These are phyloP conservation scores for Loxodes magnus DNA, from an alignment of 73 alveolate species.

Conservation along the genomic window DNA sequence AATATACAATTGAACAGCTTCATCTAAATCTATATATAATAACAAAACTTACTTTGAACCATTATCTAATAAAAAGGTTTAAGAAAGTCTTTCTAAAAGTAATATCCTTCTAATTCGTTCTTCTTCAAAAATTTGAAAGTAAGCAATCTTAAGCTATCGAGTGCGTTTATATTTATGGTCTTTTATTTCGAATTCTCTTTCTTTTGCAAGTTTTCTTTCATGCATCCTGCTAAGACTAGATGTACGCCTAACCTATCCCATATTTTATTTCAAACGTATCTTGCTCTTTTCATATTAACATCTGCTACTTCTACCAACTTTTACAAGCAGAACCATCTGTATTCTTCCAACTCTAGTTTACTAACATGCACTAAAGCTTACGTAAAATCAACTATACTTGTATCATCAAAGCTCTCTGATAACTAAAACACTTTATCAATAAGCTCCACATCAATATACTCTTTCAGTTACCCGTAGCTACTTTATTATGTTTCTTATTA, in stretches of 20 bases:
- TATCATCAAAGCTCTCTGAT: constrained; percentile 38
- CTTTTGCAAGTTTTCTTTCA: constrained; percentile 22
- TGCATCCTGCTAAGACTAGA: constrained; percentile 42
- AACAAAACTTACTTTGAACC: constrained; percentile 19
- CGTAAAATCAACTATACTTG: constrained; percentile 54
- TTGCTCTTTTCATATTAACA: constrained; percentile 61
- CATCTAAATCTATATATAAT: too few species aligned
- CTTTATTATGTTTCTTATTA: too few species aligned
- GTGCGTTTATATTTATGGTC: constrained; percentile 29
- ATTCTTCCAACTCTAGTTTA: constrained; percentile 50
- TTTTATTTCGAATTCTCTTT: too few species aligned
- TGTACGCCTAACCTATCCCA: constrained; percentile 60
- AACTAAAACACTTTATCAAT: constrained; percentile 43
- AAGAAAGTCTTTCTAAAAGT: constrained; percentile 63
- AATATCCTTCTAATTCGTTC: constrained; percentile 50
- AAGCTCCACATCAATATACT: constrained; percentile 24
- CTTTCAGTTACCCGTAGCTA: constrained; percentile 14
- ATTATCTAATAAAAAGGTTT: constrained; percentile 62
- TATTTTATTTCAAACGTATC: constrained; percentile 53
- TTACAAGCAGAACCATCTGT: constrained; percentile 50
- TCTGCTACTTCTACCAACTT: constrained; percentile 65
- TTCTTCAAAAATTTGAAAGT: constrained; percentile 56
- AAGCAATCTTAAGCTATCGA: constrained; percentile 61
- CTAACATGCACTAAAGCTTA: constrained; percentile 34
- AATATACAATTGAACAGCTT: too few species aligned